Conservation (phyloP, 225 moss, liverwort and hornwort genomes). For the Physcomitrium patens region DNA sequence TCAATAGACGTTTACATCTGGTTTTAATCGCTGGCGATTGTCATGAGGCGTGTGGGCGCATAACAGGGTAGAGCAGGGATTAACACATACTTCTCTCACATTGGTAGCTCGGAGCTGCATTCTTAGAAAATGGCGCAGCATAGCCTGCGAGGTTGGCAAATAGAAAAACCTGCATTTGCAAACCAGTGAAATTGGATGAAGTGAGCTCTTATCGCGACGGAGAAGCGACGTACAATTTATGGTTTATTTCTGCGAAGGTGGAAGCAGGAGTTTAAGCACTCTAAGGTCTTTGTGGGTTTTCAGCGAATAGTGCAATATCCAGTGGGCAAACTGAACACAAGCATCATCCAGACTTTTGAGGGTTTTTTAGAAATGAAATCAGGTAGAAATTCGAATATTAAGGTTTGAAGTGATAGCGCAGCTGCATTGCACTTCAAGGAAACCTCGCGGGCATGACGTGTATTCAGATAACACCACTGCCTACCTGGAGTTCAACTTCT, state of each 20-base stretch:
- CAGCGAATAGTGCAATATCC: conserved; percentile 7
- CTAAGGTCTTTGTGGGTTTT: conserved; percentile 11
- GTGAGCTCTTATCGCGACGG: neutral
- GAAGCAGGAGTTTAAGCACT: conserved; percentile 27
- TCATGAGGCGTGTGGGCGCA: conserved; percentile 13
- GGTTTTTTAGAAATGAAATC: conserved; percentile 29
- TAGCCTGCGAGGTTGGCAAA: conserved; percentile 14
- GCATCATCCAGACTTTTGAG: neutral
- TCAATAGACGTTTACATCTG: neutral
- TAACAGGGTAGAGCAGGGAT: neutral
- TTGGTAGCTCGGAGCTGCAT: neutral
- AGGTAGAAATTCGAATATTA: neutral
- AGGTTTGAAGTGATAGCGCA: conserved; percentile 11
- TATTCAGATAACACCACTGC: conserved; percentile 1
- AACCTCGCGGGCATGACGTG: conserved; percentile 13
- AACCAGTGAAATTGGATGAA: conserved; percentile 1
- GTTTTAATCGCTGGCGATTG: neutral
- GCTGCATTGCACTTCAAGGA: conserved; percentile 11
- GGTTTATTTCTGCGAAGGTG: conserved; percentile 12
- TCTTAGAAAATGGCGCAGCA: neutral
- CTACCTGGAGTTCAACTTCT: too few relatives aligned
- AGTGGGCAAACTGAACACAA: neutral
- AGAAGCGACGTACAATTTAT: neutral
- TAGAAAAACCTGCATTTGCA: conserved; percentile 3
- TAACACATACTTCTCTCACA: neutral